Conservation (phyloP, 306 rosid species). For the Abrus pulchellus region DNA sequence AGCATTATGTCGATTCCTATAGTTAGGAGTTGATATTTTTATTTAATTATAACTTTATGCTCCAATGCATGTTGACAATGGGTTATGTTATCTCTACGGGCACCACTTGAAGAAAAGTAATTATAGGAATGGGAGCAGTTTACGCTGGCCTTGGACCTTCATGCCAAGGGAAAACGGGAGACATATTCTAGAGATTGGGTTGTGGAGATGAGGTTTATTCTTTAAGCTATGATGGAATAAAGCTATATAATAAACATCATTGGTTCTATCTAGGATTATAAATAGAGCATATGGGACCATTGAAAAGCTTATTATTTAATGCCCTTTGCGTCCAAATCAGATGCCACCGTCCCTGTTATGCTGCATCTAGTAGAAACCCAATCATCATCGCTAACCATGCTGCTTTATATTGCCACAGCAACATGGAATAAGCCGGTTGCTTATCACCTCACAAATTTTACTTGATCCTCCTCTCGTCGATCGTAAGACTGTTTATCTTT, state of each 20-base stretch:
- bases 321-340: constrained; percentile 36
- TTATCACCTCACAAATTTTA: neutral
- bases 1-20: neutral
- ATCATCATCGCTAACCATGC: constrained; percentile 39
- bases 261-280: constrained; percentile 31
- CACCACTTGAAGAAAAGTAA: neutral
- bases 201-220: constrained; percentile 50
- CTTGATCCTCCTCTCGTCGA: too few relatives aligned
- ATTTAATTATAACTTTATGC: neutral
- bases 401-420: constrained; percentile 14
- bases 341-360: constrained; percentile 43
- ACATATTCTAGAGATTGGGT: constrained; percentile 45
- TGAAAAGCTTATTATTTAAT: constrained; percentile 30
- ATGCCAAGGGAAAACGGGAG: constrained; percentile 33
- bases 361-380: constrained; percentile 37
- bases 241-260: constrained; percentile 21
- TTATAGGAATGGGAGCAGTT: neutral
- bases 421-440: neutral
- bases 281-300: neutral
- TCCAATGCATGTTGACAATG: constrained; percentile 8
- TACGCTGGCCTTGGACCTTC: constrained; percentile 12
- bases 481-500: too few relatives aligned
- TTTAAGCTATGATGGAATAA: constrained; percentile 38
- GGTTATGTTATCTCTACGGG: neutral
- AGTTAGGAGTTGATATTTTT: neutral